phyloP scores from a whole-genome alignment of 331 rosid species.

The Phaseolus coccineus region DNA sequence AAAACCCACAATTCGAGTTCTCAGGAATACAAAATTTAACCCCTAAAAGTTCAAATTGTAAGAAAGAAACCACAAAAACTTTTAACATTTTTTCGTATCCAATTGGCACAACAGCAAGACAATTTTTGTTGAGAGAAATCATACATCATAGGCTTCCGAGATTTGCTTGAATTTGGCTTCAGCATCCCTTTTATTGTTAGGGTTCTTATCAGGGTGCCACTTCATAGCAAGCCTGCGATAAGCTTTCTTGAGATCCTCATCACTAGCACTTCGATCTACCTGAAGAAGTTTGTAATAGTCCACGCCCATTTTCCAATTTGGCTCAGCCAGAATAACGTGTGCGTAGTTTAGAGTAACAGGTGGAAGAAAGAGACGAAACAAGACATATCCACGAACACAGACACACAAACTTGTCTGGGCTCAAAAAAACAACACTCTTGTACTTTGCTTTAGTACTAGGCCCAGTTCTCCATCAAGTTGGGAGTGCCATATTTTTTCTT shows the following conservation, averaged over 20 bases:
- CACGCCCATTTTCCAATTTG: slow-evolving; percentile 62
- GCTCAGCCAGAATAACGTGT: not conserved
- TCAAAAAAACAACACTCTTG: not conserved
- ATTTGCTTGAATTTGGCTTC: slow-evolving; percentile 95
- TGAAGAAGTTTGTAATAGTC: slow-evolving; percentile 91
- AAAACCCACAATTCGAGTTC: not conserved
- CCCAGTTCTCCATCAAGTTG: slow-evolving; percentile 22
- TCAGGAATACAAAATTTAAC: not conserved
- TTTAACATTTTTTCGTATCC: not conserved
- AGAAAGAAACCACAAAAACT: not conserved
- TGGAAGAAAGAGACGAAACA: not conserved
- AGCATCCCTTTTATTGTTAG: slow-evolving; percentile 82
- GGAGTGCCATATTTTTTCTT: not conserved
- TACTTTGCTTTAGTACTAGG: slow-evolving; percentile 13
- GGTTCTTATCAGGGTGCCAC: slow-evolving; percentile 96
- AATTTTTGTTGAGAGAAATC: slow-evolving; percentile 1
- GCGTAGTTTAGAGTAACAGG: slow-evolving; percentile 1
- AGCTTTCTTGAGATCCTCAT: slow-evolving; percentile 93
- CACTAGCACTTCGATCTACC: slow-evolving; percentile 79
- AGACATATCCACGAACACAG: slow-evolving; percentile 3
- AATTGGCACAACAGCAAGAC: slow-evolving; percentile 9
- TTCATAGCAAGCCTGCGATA: slow-evolving; percentile 94
- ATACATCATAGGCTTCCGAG: slow-evolving; percentile 94
- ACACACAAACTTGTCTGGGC: slow-evolving; percentile 33
- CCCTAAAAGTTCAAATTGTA: not conserved